Evolutionary conservation across 148 eudicot species (phyloP).

Genomic region (Heliosperma pusillum): DNA sequence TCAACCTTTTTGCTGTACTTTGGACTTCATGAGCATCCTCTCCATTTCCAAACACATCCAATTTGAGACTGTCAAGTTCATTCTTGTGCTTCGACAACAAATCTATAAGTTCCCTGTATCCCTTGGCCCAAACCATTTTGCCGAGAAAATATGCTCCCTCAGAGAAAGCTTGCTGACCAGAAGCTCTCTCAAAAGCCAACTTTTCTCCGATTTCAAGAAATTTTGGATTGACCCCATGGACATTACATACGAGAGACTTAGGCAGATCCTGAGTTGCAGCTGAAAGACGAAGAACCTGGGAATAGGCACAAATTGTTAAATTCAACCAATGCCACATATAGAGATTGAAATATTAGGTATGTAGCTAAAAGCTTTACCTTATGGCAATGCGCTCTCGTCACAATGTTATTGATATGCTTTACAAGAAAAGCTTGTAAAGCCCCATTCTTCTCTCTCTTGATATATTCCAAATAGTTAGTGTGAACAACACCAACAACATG

Average conservation of each 20-base stretch:
- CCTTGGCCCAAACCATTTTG: constrained; percentile 99
- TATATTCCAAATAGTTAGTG: constrained; percentile 97
- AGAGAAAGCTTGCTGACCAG: constrained; percentile 73
- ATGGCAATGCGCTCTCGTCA: constrained; percentile 78
- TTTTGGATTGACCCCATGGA: constrained; percentile 94
- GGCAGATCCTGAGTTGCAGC: constrained; percentile 97
- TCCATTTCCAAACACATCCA: constrained; percentile 91
- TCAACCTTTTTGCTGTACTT: constrained; percentile 62
- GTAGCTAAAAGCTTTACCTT: constrained; percentile 44
- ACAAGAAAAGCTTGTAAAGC: constrained; percentile 90
- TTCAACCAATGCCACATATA: not conserved
- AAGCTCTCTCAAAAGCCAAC: constrained; percentile 76
- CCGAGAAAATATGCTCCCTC: constrained; percentile 98
- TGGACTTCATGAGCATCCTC: constrained; percentile 94
- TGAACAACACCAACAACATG: constrained; percentile 98
- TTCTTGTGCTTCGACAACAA: constrained; percentile 74
- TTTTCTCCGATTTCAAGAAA: constrained; percentile 85
- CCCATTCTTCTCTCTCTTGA: constrained; percentile 96
- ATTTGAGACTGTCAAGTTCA: constrained; percentile 67
- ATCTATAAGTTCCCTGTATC: constrained; percentile 81
- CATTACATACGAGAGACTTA: constrained; percentile 79
- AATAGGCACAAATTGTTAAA: not conserved
- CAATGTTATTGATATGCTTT: constrained; percentile 80
- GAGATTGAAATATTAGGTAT: not conserved
- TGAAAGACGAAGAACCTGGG: constrained; percentile 91